Percentiles rank a stretch among this genome's conserved stretches.
Evolutionary conservation across 1,284 basidiomycete species (phyloP).

Genomic region (Rhodotorula sp.): DNA sequence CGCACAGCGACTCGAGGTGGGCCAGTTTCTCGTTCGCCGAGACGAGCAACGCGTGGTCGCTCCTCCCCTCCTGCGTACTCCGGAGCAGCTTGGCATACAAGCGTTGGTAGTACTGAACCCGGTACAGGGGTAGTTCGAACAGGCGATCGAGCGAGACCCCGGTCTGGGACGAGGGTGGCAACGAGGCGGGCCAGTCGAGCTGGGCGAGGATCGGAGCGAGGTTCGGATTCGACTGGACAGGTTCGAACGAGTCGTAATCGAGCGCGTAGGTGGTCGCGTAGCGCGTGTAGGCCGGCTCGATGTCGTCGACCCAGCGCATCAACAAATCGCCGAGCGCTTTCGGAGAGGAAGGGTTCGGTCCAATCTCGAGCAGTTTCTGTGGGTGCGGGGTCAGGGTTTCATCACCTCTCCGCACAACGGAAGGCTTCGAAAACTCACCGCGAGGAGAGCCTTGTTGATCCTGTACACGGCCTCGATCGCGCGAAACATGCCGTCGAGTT

Average conservation of each 20-base stretch:
- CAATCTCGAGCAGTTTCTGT: constrained; percentile 91
- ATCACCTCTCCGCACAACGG: background rate
- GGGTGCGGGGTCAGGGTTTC: background rate
- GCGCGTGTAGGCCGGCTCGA: constrained; percentile 79
- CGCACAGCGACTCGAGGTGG: constrained; percentile 65
- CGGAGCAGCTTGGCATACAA: constrained; percentile 83
- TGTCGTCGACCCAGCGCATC: constrained; percentile 95
- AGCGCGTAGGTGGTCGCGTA: constrained; percentile 72
- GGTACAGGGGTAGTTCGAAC: constrained; percentile 62
- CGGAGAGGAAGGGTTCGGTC: constrained; percentile 86
- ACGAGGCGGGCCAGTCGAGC: constrained; percentile 59
- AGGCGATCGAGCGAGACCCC: constrained; percentile 25
- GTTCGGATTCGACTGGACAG: constrained; percentile 71
- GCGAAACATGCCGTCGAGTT: constrained; percentile 91
- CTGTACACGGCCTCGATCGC: constrained; percentile 89
- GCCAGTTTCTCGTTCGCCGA: constrained; percentile 81
- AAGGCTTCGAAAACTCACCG: constrained; percentile 55
- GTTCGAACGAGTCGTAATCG: constrained; percentile 81
- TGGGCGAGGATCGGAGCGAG: constrained; percentile 67
- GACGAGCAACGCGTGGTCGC: constrained; percentile 78
- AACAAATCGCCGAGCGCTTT: constrained; percentile 92
- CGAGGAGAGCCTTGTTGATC: constrained; percentile 76
- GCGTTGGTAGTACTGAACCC: constrained; percentile 89
- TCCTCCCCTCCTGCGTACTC: constrained; percentile 81
- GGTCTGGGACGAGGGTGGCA: constrained; percentile 52